Evolutionary conservation across 139 green algal genomes (phyloP).

Genomic region (Coccomyxa sp.): DNA sequence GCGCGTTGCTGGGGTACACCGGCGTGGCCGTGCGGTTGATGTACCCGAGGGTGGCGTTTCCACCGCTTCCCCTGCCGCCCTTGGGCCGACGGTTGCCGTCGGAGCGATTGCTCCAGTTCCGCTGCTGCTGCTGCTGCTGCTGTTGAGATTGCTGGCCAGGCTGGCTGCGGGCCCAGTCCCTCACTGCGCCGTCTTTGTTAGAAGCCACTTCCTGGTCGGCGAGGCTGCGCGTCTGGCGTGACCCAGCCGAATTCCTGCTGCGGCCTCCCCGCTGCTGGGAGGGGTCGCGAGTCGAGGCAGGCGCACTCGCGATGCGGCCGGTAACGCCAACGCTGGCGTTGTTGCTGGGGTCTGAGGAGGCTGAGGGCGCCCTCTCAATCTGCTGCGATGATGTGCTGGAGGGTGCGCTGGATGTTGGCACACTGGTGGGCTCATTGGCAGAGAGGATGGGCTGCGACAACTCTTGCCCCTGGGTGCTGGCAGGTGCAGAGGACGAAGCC

Average conservation of each 20-base stretch:
- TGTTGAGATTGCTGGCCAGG: too few relatives aligned
- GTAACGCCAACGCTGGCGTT: neutral
- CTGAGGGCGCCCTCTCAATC: neutral
- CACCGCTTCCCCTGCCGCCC: neutral
- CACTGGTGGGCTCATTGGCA: too few relatives aligned
- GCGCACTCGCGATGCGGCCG: neutral
- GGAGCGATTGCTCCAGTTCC: too few relatives aligned
- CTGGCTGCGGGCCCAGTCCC: too few relatives aligned
- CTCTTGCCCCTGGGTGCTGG: neutral
- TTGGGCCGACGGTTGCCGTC: neutral
- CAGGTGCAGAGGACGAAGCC: neutral
- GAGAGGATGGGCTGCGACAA: too few relatives aligned
- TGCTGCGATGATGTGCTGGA: neutral
- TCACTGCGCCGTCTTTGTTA: too few relatives aligned
- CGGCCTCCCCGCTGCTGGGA: neutral
- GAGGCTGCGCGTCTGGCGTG: neutral
- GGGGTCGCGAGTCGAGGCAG: neutral
- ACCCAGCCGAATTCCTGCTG: constrained; percentile 6
- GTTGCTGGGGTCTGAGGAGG: neutral
- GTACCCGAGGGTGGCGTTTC: neutral
- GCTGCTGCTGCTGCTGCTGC: too few relatives aligned
- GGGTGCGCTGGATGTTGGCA: neutral
- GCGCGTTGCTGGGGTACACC: neutral
- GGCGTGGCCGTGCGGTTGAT: constrained; percentile 1
- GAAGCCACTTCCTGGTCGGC: too few relatives aligned